Evolutionary conservation across 2,329 filamentous ascomycete species (phyloP), one percentile per base, ranked within the genome.

Genomic region (Pseudocercospora fuligena): DNA sequence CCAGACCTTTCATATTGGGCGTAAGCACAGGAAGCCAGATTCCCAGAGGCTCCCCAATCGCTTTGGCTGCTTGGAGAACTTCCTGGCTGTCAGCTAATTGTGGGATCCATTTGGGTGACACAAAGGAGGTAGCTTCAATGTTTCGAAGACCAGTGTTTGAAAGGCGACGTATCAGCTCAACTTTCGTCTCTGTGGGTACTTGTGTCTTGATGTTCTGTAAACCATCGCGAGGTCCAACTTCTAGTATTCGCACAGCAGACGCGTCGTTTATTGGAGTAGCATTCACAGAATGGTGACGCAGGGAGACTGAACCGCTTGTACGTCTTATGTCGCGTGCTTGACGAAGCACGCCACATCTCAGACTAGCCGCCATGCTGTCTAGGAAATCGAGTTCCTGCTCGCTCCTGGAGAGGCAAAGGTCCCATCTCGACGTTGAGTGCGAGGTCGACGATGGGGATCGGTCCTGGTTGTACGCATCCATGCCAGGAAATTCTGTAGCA

Each of bases 21-120:
- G 79, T 74, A 8, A 83, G 68, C 0, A 83, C 81, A 1, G 80
- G 80, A 43, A 70, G 56, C 54, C 56, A 59, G 43, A 69, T 68
- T 2, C 47, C 59, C 60, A 47, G 36, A 1, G 67, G n/a, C 47
- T 64, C 53, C 3, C 56, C 68, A 12, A 66, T 63, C n/a, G 62
- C 49, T 11, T 65, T 63, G 12, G 64, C 61, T 31, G 53, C 60
- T 23, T 47, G 36, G 58, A 72, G 65, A 2, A 75, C 68, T 31
- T 73, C 54, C 36, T 66, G 65, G 33, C 66, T 66, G 49, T 77
- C 72, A 16, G 73, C 70, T n/a, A 75, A 64, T 79, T 86, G 84
- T 33, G 84, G 84, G 51, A 86, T 82, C 82, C 83, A 84, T 81
- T 85, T 85, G 3, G 82, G 82, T 16, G 83, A 80, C 16, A 86